Evolutionary conservation across 495 filamentous ascomycete species (phyloP), one percentile per base, ranked within the genome.

Genomic region (Delitschia confertaspora): DNA sequence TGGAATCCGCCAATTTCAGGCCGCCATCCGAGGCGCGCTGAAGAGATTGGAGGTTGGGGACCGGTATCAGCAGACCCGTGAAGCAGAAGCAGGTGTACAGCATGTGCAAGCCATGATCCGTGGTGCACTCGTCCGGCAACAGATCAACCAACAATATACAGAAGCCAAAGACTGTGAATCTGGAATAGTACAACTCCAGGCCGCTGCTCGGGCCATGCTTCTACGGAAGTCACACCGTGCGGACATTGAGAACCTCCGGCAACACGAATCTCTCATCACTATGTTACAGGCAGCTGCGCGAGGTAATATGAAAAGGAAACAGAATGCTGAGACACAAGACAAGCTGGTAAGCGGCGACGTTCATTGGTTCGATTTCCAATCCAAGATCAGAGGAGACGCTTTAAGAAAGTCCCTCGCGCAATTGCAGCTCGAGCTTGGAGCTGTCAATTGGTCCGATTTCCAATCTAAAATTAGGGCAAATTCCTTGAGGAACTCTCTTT

Each of bases 21-120:
- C 63, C 13, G 63, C 63, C 18, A 60, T 68, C 7, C 43, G 65
- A 33, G 65, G 65, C 24, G 62, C 61, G 1, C 42, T 68, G 7
- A 47, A 53, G 31, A 42, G 65, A 38, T 53, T 59, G 47, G 44
- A 55, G 27, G 60, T 63, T 13, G 51, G 61, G 30, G 58, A 66
- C 27, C 37, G 59, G 13, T 65, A 60, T 47, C 47, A 62, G 22
- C 51, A 62, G 29, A 58, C 55, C 1, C 43, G 50, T 29, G 58
- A 61, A 38, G 61, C 66, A 22, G 80, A 64, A 59, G 46, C 45
- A 3, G 55, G 71, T 42, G 68, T 88, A n/a, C 67, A 65, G 36
- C 66, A 72, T 42, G 68, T 95, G 14, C 88, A 94, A 55, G 70
- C 78, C 18, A 75, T 76, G 23, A 68, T 82, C 8, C 59, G 76